Conservation (phyloP, 176 grass and related monocot genomes). For the Hordeum vulgare region MorexV3_pseudomolecules_assembly NC_058521.1:306013484-306013983, state of each 20-base stretch:
- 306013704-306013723: too few species aligned
- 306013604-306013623: background rate
- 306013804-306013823: background rate
- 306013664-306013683: background rate
- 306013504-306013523: background rate
- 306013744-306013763: background rate
- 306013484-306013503: background rate
- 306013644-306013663: background rate
- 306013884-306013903: slow-evolving; percentile 42
- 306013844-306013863: background rate
- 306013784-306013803: background rate
- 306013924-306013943: slow-evolving; percentile 39
- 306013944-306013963: slow-evolving; percentile 17
- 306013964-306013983: slow-evolving; percentile 41
- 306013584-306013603: background rate
- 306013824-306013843: background rate
- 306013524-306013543: background rate
- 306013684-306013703: slow-evolving; percentile 30
- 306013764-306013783: background rate
- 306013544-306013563: background rate
- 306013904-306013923: slow-evolving; percentile 20
- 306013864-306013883: background rate
- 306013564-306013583: background rate
- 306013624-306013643: background rate
- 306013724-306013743: background rate